Evolutionary conservation across 2,329 filamentous ascomycete genomes (phyloP), one percentile per base, ranked within the genome.

Genomic region (Hymenoscyphus linearis): DNA sequence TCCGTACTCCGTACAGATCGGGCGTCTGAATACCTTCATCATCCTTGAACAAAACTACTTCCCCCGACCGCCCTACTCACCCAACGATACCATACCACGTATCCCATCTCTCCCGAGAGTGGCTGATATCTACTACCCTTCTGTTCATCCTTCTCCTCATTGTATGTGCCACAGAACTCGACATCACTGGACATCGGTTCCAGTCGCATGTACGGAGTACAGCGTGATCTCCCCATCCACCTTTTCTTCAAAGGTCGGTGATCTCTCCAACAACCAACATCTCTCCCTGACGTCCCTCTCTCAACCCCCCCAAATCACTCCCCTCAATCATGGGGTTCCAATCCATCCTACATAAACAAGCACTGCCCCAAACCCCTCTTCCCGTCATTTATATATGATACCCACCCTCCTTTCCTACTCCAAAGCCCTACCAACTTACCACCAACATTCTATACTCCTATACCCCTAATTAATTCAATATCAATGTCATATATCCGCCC

Each of bases 401-500:
- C 55, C 54, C 59, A 31, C 53, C 57, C 14, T 50, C 53, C 37
- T 37, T 16, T 57, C 37, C 59, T 27, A 12, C 22, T 27, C 6
- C 59, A 57, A 57, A 47, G 22, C 31, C 22, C 22, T 9, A 47
- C 40, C 47, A n/a, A 27, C 14, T 52, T n/a, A 18, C 35, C 16
- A 44, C 9, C 2, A 31, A 31, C 54, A 26, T 22, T 16, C 16
- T 47, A 52, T 31, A 12, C 52, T 40, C 55, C 40, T 53, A 25
- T 57, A 31, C 16, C 7, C 57, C 37, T 58, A 22, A 7, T 31
- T 31, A 7, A 31, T 37, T 35, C 56, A 12, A 57, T 22, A 55
- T 34, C 65, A 40, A 67, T 67, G 65, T 62, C 65, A 63, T 65
- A 65, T 58, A 59, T 66, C 36, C 66, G 64, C 47, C 65, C 62